Evolutionary conservation across 331 rosid genomes (phyloP).

Genomic region (Malus hybrid): DNA sequence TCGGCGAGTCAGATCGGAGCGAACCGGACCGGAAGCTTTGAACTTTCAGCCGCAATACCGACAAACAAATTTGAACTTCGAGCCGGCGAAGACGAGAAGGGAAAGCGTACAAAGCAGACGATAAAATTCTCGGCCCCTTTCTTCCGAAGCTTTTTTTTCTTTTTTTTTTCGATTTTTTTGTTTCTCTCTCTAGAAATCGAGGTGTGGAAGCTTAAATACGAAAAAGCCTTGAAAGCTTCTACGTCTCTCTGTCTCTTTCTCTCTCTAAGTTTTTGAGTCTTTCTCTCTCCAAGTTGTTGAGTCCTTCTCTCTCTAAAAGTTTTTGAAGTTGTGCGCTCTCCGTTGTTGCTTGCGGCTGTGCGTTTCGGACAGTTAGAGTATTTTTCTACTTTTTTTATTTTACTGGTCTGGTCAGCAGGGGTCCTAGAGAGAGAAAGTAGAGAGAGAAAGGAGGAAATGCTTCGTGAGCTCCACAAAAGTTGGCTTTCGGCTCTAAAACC

Average conservation of each 20-base stretch:
- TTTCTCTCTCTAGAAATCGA: constrained; percentile 16
- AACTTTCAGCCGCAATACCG: constrained; percentile 27
- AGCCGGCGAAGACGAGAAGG: constrained; percentile 54
- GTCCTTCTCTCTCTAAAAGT: constrained; percentile 19
- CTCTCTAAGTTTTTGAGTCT: constrained; percentile 22
- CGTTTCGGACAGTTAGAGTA: constrained; percentile 32
- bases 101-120: constrained; percentile 38
- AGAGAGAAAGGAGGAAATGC: not conserved
- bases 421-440: constrained; percentile 8
- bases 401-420: constrained; percentile 30
- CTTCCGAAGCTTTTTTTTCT: not conserved
- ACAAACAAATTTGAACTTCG: constrained; percentile 28
- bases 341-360: constrained; percentile 10
- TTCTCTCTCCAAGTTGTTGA: not conserved
- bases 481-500: constrained; percentile 30
- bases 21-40: constrained; percentile 23
- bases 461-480: constrained; percentile 58
- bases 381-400: constrained; percentile 1
- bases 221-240: constrained; percentile 24
- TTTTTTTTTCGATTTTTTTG: not conserved
- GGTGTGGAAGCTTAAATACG: constrained; percentile 25
- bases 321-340: not conserved
- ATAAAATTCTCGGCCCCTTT: not conserved
- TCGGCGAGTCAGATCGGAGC: constrained; percentile 76
- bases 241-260: not conserved